A percentile compares a stretch with the other conserved stretches of the same genome.
phyloP scores from a whole-genome alignment of 495 filamentous ascomycete genomes.

The Neurospora sp. region DNA sequence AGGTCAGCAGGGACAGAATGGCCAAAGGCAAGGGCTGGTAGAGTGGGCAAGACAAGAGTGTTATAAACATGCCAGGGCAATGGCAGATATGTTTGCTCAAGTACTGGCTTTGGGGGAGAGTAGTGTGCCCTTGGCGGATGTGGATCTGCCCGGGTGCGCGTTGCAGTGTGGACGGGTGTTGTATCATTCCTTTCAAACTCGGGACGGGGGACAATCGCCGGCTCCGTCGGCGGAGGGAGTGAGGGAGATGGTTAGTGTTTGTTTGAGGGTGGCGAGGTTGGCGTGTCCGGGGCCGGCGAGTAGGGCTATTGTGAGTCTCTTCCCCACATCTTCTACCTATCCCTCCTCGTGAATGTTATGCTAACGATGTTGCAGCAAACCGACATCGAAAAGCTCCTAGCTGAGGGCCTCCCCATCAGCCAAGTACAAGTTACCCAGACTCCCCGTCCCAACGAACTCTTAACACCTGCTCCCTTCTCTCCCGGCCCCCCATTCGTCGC shows the following conservation, averaged over 20 bases:
- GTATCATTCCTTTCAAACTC: conserved; percentile 23
- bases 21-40: background rate
- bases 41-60: conserved; percentile 11
- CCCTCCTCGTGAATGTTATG: no score
- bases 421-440: conserved; percentile 4
- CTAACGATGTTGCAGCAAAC: no score
- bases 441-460: background rate
- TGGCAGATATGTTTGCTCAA: conserved; percentile 38
- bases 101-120: conserved; percentile 26
- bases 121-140: conserved; percentile 33
- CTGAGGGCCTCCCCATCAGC: conserved; percentile 19
- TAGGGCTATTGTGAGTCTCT: conserved; percentile 33
- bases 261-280: conserved; percentile 16
- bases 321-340: no score
- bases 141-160: conserved; percentile 38
- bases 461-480: background rate
- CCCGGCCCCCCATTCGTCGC: conserved; percentile 7
- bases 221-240: conserved; percentile 19
- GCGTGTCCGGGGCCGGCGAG: conserved; percentile 24
- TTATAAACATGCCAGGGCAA: conserved; percentile 37
- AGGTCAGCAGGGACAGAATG: background rate
- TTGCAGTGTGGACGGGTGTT: conserved; percentile 38
- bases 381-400: conserved; percentile 36
- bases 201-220: conserved; percentile 4
- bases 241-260: conserved; percentile 18